These are phyloP conservation scores for Plasmopara viticola DNA, from an alignment of 352 stramenopile genomes.

Conservation along the genomic window DNA sequence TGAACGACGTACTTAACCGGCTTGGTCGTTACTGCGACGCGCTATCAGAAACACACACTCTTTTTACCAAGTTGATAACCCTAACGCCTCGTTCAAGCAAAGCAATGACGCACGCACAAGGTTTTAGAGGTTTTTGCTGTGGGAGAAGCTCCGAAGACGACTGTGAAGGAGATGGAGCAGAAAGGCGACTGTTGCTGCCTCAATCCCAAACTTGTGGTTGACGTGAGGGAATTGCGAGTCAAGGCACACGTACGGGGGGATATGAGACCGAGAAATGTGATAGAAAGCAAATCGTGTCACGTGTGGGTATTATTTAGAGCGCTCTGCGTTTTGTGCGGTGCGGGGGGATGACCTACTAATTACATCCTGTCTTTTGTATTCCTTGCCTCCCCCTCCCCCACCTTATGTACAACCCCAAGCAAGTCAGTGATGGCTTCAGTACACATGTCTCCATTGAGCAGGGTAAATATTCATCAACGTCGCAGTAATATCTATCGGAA, in stretches of 20 bases:
- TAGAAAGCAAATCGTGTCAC: slow-evolving; percentile 5
- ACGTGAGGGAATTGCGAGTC: slow-evolving; percentile 18
- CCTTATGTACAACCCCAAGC: neutral
- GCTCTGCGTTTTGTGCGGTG: slow-evolving; percentile 7
- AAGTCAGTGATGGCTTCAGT: neutral
- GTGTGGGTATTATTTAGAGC: slow-evolving; percentile 5
- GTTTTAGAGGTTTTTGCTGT: neutral
- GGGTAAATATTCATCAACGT: too few relatives aligned
- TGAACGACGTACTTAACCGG: neutral
- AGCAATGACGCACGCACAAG: slow-evolving; percentile 7
- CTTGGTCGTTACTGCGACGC: neutral
- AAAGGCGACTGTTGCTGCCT: slow-evolving; percentile 30
- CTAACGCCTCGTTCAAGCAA: slow-evolving; percentile 2
- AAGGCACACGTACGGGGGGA: slow-evolving; percentile 1
- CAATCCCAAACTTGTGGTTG: slow-evolving; percentile 16
- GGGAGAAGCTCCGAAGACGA: neutral
- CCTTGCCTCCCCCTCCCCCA: slow-evolving; percentile 3
- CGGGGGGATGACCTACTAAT: slow-evolving; percentile 8
- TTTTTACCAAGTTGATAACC: slow-evolving; percentile 4
- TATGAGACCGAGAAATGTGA: slow-evolving; percentile 16
- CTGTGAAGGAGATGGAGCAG: neutral
- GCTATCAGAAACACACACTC: neutral
- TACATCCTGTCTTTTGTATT: slow-evolving; percentile 1
- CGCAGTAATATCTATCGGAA: too few relatives aligned
- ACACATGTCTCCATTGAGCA: neutral